Base-by-base conservation (phyloP, 176 grass and related monocot genomes). In the Otatea glauca region DNA sequence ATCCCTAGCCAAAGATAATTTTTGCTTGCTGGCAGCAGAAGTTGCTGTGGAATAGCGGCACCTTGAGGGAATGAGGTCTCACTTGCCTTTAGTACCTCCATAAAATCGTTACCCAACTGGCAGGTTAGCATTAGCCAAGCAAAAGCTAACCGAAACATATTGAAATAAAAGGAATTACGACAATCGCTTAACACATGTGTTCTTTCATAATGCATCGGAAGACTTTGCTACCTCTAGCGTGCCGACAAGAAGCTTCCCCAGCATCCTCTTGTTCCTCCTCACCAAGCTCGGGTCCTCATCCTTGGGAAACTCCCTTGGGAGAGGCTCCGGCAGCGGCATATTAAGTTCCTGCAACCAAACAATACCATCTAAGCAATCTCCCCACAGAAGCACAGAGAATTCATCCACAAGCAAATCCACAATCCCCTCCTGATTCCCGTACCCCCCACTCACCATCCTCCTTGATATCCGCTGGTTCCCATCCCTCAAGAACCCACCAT, bases 171-270 rank as follows among this genome's bases (percentile, higher is more conserved):
- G 7, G 16, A 53, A 78, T 17, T 70, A 18, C 5, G 34, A 78
- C 20, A 27, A 50, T 48, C 9, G 0, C 41, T 85, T 24, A 55
- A 54, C 49, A 74, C 65, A 61, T 53, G 73, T 20, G 32, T 62
- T 68, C 7, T 75, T 53, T 39, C 47, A 45, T 34, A 23, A 65
- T 59, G 68, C 13, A 43, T 34, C 15, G 70, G 27, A 84, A 44
- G 78, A 73, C 20, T 44, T 14, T 17, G 75, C 66, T 91, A 99
- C 96, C 96, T 94, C 88, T 77, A 99, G 83, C 27, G 96, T 99
- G 73, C 96, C 96, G 4, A 99, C 78, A 49, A 99, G 93, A 83
- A 99, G 93, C 69, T 99, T 94, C 47, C 96, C 96, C n/a, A 99
- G 83, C 96, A 99, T 96, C 76, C 93, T 91, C 47, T 25, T 95